Evolutionary conservation across 2,329 filamentous ascomycete genomes (phyloP), one percentile per base, ranked within the genome.

Genomic region (Malbranchea zuffiana): DNA sequence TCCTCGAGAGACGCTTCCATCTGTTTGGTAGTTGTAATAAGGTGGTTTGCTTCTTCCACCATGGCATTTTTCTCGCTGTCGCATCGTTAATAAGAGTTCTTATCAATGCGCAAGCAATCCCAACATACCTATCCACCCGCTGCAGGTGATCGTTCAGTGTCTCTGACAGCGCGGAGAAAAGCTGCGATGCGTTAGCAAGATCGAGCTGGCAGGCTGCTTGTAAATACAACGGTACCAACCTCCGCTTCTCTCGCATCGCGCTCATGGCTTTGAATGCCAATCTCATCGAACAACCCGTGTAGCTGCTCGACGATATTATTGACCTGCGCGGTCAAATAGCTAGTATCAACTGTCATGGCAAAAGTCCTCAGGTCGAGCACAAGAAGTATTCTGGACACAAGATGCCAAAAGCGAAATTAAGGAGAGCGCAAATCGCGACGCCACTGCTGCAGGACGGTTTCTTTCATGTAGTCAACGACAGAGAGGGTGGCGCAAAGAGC

Each of bases 261-360:
- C 61, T 96, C 90, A 76, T 94, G 86, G 53, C 68, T 77, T 18
- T 88, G 76, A n/a, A 98, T 82, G 41, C 90, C 90, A 54, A 98
- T 98, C 57, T 98, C 88, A 60, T 98, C 90, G 55, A 95, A 98
- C 40, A 96, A 74, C 47, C 82, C 82, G 63, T 96, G 88, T 43
- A 98, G 74, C 63, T 95, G 86, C 60, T 76, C 77, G 57, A 96
- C 86, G 56, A 94, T 95, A 53, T 75, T 85, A 49, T 85, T 90
- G 65, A 98, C 84, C 74, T 96, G 90, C 60, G 92, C 85, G 51
- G 85, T 82, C 56, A 96, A 71, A 62, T 92, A 92, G 59, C 82
- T 84, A 41, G 87, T 85, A 64, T 95, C 87, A 78, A 95, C 93
- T 37, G 57, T 54, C 61, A 63, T 64, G 24, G 33, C 42, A 42